Evolutionary conservation across 768 basidiomycete genomes (phyloP).

Genomic region (Mycena amicta): DNA sequence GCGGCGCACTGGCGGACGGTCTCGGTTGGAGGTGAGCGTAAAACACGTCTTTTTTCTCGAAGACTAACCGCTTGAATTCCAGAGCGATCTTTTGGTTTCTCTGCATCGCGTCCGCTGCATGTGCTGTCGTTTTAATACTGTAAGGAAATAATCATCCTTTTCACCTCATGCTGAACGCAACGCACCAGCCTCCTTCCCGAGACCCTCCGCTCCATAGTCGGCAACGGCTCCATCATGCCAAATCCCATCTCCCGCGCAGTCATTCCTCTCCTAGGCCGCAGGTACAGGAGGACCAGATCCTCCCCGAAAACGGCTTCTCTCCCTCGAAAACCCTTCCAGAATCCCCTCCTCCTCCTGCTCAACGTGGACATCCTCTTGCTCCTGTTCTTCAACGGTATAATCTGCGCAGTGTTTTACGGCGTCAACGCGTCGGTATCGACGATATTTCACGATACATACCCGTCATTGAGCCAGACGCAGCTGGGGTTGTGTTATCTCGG

Average conservation of each 20-base stretch:
- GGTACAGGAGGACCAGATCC: constrained; percentile 28
- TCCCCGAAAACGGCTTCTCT: constrained; percentile 35
- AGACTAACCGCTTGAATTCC: constrained; percentile 1
- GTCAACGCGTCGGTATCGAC: constrained; percentile 64
- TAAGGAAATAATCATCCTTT: constrained; percentile 35
- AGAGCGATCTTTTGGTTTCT: constrained; percentile 70
- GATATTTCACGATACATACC: constrained; percentile 60
- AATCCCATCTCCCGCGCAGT: constrained; percentile 53
- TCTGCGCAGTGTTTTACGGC: constrained; percentile 61
- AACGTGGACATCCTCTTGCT: constrained; percentile 59
- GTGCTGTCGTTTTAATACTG: constrained; percentile 52
- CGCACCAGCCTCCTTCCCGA: constrained; percentile 52
- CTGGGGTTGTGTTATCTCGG: constrained; percentile 76
- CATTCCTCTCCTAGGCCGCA: constrained; percentile 48
- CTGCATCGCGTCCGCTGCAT: constrained; percentile 47
- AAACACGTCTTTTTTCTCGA: too few relatives aligned
- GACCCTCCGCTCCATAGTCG: constrained; percentile 56
- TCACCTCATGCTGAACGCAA: constrained; percentile 32
- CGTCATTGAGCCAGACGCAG: constrained; percentile 59
- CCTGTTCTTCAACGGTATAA: constrained; percentile 52
- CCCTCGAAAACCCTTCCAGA: constrained; percentile 46
- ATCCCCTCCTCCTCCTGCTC: constrained; percentile 58
- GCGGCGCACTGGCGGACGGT: constrained; percentile 57
- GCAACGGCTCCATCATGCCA: constrained; percentile 52
- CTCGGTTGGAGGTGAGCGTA: constrained; percentile 73